A percentile compares a stretch with the other conserved stretches of the same genome.
Conservation (phyloP, 345 rosid species). For the Alliaria petiolata region DNA sequence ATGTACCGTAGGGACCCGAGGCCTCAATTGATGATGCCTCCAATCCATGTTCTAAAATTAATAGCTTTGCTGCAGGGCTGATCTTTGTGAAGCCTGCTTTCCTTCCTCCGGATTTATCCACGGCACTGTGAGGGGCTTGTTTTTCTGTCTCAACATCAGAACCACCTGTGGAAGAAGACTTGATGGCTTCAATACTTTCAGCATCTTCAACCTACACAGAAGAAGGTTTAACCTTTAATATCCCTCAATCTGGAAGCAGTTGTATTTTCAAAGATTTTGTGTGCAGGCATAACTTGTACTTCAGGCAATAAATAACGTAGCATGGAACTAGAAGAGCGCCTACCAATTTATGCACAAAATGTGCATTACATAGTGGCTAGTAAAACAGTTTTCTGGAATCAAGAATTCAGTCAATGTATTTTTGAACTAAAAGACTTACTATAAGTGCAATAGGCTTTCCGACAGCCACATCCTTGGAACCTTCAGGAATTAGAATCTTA, state of each 20-base stretch:
- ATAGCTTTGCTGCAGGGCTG: conserved; percentile 84
- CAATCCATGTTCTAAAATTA: conserved; percentile 73
- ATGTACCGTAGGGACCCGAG: conserved; percentile 77
- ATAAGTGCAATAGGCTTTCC: conserved; percentile 39
- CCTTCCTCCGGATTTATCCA: conserved; percentile 36
- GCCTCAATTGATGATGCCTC: conserved; percentile 76
- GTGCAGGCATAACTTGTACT: conserved; percentile 10
- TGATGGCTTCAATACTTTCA: conserved; percentile 60
- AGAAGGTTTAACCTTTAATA: conserved; percentile 26
- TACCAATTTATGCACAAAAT: neutral
- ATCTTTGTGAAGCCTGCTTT: conserved; percentile 61
- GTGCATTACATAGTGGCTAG: conserved; percentile 10
- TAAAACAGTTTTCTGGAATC: conserved; percentile 2
- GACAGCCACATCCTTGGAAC: conserved; percentile 41
- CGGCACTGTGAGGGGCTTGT: conserved; percentile 39
- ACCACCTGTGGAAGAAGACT: conserved; percentile 44
- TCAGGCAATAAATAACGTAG: neutral
- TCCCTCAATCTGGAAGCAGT: conserved; percentile 11
- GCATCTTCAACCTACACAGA: conserved; percentile 83
- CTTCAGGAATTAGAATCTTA: conserved; percentile 38
- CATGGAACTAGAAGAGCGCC: conserved; percentile 4
- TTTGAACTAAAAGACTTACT: conserved; percentile 28
- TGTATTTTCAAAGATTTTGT: neutral
- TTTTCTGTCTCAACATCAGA: conserved; percentile 42
- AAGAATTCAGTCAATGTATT: conserved; percentile 8